Evolutionary conservation across 495 filamentous ascomycete genomes (phyloP).

Genomic region (Lindgomyces ingoldianus): DNA sequence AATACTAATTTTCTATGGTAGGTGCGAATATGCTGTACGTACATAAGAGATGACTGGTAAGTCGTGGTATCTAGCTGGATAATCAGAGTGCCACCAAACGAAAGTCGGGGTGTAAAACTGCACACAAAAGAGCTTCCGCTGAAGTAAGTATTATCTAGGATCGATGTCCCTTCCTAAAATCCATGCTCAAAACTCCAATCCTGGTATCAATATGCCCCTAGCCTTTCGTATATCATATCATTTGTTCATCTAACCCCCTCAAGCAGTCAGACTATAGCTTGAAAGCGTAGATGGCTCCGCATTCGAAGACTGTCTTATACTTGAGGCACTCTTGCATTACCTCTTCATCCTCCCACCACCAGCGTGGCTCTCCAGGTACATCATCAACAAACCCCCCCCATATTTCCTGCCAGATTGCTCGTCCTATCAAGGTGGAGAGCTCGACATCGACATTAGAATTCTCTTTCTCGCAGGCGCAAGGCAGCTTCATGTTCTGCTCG

Average conservation of each 20-base stretch:
- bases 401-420: conserved; percentile 40
- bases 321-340: conserved; percentile 34
- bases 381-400: conserved; percentile 39
- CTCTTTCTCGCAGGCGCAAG: conserved; percentile 11
- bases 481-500: conserved; percentile 22
- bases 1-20: too few relatives aligned
- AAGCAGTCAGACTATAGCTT: conserved; percentile 19
- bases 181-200: background rate
- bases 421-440: conserved; percentile 32
- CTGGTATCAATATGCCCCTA: too few relatives aligned
- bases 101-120: too few relatives aligned
- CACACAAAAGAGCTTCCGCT: too few relatives aligned
- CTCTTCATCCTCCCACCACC: conserved; percentile 40
- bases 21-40: too few relatives aligned
- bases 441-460: conserved; percentile 27
- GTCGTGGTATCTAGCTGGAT: background rate
- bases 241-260: too few relatives aligned
- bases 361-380: conserved; percentile 26
- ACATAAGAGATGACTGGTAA: background rate
- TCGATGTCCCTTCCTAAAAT: background rate
- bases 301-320: conserved; percentile 36
- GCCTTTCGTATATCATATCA: too few relatives aligned
- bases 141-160: background rate
- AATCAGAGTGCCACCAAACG: background rate
- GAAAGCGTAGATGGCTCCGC: conserved; percentile 31